A percentile compares a stretch with the other conserved stretches of the same genome.
These are phyloP conservation scores for Pythium biforme DNA, from an alignment of 352 stramenopile genomes.

Conservation along the genomic window DNA sequence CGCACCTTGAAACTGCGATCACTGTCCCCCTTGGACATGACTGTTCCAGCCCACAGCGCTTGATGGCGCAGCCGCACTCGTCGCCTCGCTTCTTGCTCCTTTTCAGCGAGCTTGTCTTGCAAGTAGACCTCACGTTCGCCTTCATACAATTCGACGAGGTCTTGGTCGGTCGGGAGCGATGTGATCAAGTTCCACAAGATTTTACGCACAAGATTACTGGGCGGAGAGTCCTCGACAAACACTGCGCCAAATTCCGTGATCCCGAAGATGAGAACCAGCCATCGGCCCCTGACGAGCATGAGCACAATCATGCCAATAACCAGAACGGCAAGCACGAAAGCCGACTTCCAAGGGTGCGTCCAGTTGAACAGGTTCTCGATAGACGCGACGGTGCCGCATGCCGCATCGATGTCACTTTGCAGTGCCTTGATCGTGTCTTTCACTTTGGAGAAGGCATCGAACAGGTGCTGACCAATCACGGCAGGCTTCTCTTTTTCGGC, in stretches of 20 bases:
- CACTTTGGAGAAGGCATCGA: slow-evolving; percentile 82
- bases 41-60: slow-evolving; percentile 59
- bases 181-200: slow-evolving; percentile 81
- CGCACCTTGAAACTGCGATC: slow-evolving; percentile 72
- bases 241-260: slow-evolving; percentile 76
- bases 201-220: slow-evolving; percentile 77
- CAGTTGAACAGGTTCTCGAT: slow-evolving; percentile 87
- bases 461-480: slow-evolving; percentile 64
- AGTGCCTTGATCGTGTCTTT: slow-evolving; percentile 79
- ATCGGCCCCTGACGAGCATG: slow-evolving; percentile 64
- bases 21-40: slow-evolving; percentile 61
- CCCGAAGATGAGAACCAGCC: slow-evolving; percentile 72
- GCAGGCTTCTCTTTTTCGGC: slow-evolving; percentile 67
- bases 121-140: slow-evolving; percentile 61
- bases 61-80: slow-evolving; percentile 60
- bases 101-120: slow-evolving; percentile 41
- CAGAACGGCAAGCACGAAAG: slow-evolving; percentile 51
- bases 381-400: slow-evolving; percentile 67
- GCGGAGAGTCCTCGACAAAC: slow-evolving; percentile 72
- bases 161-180: slow-evolving; percentile 76
- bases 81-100: slow-evolving; percentile 48
- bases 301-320: slow-evolving; percentile 53
- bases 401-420: slow-evolving; percentile 70
- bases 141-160: slow-evolving; percentile 77
- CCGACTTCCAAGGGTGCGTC: slow-evolving; percentile 87